Evolutionary conservation across 371 early-diverging fungal species (phyloP).

Genomic region (Rhizopus microsporus): DNA sequence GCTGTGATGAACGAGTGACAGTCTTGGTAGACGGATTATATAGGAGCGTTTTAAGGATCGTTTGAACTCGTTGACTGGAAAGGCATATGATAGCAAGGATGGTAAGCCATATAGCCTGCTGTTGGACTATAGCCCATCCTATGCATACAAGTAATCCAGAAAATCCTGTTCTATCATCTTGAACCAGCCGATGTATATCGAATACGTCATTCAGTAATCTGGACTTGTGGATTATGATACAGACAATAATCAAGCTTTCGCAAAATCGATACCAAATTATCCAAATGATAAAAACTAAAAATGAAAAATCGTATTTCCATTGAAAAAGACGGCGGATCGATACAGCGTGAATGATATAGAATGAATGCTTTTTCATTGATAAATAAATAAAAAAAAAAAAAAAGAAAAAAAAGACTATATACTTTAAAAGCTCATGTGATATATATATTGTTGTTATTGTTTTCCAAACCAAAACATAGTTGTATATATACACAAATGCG

Average conservation of each 20-base stretch:
- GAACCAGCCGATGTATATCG: neutral
- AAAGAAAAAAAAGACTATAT: too few relatives aligned
- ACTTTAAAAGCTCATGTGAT: too few relatives aligned
- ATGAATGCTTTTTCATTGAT: neutral
- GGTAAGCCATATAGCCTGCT: neutral
- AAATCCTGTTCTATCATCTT: neutral
- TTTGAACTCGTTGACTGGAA: neutral
- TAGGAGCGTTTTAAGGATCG: neutral
- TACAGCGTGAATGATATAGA: neutral
- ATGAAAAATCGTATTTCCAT: neutral
- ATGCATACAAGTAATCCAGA: neutral
- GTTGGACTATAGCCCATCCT: neutral
- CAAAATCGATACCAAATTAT: neutral
- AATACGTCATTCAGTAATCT: neutral
- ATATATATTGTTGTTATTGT: too few relatives aligned
- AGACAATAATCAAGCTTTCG: neutral
- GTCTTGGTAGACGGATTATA: neutral
- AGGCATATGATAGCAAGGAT: neutral
- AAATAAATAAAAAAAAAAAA: too few relatives aligned
- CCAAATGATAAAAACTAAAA: neutral
- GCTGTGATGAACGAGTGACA: neutral
- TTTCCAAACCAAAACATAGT: too few relatives aligned
- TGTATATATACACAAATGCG: too few relatives aligned
- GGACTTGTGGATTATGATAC: neutral
- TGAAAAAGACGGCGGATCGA: neutral